Evolutionary conservation across 2,329 filamentous ascomycete genomes (phyloP).

Genomic region (Huntiella decipiens): DNA sequence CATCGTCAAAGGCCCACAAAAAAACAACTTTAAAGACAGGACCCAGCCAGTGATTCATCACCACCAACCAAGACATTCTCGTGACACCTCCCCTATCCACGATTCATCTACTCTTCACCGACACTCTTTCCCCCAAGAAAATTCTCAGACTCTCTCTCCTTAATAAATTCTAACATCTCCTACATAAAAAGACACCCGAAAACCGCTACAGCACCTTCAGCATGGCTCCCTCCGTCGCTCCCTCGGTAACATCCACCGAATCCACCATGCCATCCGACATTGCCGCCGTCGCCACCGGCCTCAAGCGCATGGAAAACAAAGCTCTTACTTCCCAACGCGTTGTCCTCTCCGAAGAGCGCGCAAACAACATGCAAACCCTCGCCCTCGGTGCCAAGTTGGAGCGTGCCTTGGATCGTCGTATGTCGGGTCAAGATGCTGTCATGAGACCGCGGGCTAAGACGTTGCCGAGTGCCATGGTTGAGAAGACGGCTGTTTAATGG

Average conservation of each 20-base stretch:
- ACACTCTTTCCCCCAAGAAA: conserved; percentile 2
- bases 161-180: conserved; percentile 6
- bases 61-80: background rate
- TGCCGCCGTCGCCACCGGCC: conserved; percentile 53
- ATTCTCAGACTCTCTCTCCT: conserved; percentile 4
- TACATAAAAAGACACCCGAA: conserved; percentile 33
- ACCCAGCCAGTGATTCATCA: background rate
- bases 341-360: conserved; percentile 58
- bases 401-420: conserved; percentile 65
- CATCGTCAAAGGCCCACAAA: too few species aligned
- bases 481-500: conserved; percentile 9
- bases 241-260: conserved; percentile 33
- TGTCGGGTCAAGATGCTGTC: conserved; percentile 76
- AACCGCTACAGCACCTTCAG: conserved; percentile 42
- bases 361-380: conserved; percentile 64
- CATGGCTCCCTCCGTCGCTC: conserved; percentile 39
- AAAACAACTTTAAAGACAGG: background rate
- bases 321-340: conserved; percentile 69
- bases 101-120: background rate
- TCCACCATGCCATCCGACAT: conserved; percentile 33
- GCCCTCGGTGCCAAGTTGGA: conserved; percentile 82
- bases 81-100: background rate
- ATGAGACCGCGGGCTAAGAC: conserved; percentile 40
- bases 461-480: conserved; percentile 18
- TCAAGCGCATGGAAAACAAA: conserved; percentile 81